Base-by-base conservation (phyloP, 164 flowering plant species). In the Echeveria elegans region DNA sequence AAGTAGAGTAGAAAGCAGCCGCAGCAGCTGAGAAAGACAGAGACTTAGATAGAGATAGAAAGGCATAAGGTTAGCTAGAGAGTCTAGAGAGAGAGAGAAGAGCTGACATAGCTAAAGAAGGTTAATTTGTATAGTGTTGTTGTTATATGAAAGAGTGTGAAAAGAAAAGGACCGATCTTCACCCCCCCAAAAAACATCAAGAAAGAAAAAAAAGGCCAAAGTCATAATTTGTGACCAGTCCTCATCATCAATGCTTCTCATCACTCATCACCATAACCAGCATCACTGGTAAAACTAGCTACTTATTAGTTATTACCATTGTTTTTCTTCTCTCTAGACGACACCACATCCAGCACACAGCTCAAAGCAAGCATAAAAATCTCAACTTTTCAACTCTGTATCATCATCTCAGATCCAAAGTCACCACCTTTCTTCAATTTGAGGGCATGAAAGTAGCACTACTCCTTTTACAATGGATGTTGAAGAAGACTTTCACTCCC, bases 371-470 rank as follows among this genome's bases (percentile, higher is more conserved):
- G n/a, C n/a, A 19, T 10, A 29, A 28, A 56, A 56, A 56, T 2
- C 19, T 28, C 61, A 28, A 2, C 61, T 56, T 29, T 29, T 28
- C 28, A n/a, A 2, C 59, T 6, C 24, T 21, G 11, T 50, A 19
- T 56, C 61, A 26, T 11, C 32, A 2, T 12, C 32, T 28, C 61
- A 56, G 32, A 56, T 56, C 61, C 61, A 56, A 56, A 56, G 15
- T 5, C 16, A 28, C 30, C 61, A 56, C 4, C 31, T 26, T 29
- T 56, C 4, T 6, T 21, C 26, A 50, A 50, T 11, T 26, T 19
- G 14, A 14, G n/a, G 89, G 88, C 69, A 84, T 88, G 94, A 86
- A 76, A 85, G 85, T 76, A 80, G 67, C 70, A 7, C 7, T 34
- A 7, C 37, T 34, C n/a, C n/a, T n/a, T n/a, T n/a, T n/a, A 29